Percentiles rank a stretch among this genome's conserved stretches.
Conservation (phyloP, 352 stramenopile species). For the Phytophthora capsici region DNA sequence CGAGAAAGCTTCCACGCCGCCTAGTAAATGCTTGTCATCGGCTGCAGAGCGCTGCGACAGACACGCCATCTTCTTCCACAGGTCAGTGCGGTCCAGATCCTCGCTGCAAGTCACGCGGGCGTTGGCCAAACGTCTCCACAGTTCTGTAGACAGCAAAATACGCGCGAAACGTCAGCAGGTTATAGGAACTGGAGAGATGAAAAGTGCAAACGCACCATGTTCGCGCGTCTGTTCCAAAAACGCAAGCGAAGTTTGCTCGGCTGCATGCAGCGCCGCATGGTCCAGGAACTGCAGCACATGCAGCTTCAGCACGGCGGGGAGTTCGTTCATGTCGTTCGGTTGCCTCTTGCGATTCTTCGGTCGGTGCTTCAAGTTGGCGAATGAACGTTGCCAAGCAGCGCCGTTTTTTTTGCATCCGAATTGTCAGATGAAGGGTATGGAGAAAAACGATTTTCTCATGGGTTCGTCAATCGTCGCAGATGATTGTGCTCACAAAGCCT, state of each 20-base stretch:
- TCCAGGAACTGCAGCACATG: conserved; percentile 66
- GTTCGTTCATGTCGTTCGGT: conserved; percentile 35
- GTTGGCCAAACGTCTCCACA: conserved; percentile 46
- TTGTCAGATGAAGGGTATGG: background rate
- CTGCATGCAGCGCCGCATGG: conserved; percentile 56
- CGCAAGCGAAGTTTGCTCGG: conserved; percentile 47
- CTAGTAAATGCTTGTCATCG: conserved; percentile 51
- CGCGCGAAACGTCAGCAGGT: conserved; percentile 7
- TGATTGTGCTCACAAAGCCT: conserved; percentile 11
- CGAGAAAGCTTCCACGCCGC: conserved; percentile 52
- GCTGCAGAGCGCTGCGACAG: conserved; percentile 37
- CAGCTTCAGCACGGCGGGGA: conserved; percentile 56
- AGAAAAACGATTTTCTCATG: conserved; percentile 13
- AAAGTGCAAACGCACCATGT: conserved; percentile 35
- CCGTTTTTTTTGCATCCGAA: conserved; percentile 1
- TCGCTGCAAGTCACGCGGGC: conserved; percentile 38
- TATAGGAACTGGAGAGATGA: background rate
- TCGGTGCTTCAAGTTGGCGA: conserved; percentile 42
- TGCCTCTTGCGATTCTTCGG: background rate
- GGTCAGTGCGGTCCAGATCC: conserved; percentile 5
- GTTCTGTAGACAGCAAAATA: conserved; percentile 40
- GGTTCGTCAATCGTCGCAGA: conserved; percentile 3
- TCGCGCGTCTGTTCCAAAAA: conserved; percentile 46
- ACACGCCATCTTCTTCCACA: conserved; percentile 65
- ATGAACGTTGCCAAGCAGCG: conserved; percentile 20